These are phyloP conservation scores for Microsporum ferrugineum DNA, from an alignment of 2,329 filamentous ascomycete species.

Conservation along the genomic window DNA sequence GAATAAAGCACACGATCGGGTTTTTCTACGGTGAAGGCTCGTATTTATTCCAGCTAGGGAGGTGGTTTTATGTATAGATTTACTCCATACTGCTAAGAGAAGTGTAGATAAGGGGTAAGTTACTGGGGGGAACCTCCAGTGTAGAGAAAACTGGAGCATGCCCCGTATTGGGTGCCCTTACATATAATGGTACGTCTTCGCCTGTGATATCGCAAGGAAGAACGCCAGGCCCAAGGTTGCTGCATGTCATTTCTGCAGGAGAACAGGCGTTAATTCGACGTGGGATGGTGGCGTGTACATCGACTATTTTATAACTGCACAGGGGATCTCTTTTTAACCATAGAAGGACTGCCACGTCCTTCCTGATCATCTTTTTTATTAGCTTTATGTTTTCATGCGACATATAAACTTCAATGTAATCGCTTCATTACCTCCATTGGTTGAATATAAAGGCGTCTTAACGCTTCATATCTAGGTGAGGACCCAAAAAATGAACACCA, in stretches of 20 bases:
- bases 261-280: neutral
- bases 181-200: neutral
- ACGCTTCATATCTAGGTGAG: neutral
- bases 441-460: neutral
- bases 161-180: neutral
- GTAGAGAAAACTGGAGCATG: neutral
- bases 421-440: neutral
- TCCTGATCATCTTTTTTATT: neutral
- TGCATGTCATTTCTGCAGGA: neutral
- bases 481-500: neutral
- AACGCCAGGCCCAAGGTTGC: neutral
- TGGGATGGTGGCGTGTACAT: neutral
- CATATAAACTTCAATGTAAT: neutral
- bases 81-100: neutral
- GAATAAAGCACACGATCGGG: neutral
- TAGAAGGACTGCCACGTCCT: constrained; percentile 1
- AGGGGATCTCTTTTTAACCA: neutral
- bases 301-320: neutral
- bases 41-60: neutral
- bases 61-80: neutral
- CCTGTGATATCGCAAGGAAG: neutral
- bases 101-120: neutral
- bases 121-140: neutral
- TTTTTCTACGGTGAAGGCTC: neutral
- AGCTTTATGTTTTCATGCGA: neutral